These are phyloP conservation scores for Eucalyptus sp. DNA, from an alignment of 345 rosid genomes.

Conservation along the genomic window DNA sequence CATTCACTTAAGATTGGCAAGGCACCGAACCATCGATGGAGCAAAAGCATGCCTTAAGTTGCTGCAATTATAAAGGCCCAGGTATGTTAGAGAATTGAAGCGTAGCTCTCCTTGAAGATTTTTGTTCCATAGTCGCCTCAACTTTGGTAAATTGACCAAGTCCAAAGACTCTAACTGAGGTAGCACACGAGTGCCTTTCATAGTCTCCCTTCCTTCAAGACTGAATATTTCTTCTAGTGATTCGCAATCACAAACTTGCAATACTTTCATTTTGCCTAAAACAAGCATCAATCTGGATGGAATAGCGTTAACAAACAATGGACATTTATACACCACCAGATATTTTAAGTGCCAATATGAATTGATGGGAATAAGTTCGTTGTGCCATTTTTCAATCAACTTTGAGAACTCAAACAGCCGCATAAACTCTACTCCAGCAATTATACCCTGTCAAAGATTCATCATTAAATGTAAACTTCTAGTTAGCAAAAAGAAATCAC, in stretches of 20 bases:
- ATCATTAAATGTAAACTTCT: fast-evolving
- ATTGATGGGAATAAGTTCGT: background rate
- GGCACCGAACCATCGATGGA: background rate
- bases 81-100: fast-evolving
- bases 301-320: fast-evolving
- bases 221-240: background rate
- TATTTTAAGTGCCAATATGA: background rate
- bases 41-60: background rate
- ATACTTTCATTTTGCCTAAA: background rate
- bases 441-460: background rate
- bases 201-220: background rate
- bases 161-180: fast-evolving
- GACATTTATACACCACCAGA: background rate
- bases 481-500: background rate
- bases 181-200: background rate
- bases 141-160: background rate
- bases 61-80: background rate
- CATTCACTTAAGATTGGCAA: fast-evolving
- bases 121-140: background rate
- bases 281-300: background rate
- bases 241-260: background rate
- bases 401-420: background rate
- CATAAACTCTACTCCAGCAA: background rate
- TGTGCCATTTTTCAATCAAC: background rate
- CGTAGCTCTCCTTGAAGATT: background rate